These are phyloP conservation scores for Ogataea neopini DNA, from an alignment of 805 yeast genomes.

Conservation along the genomic window DNA sequence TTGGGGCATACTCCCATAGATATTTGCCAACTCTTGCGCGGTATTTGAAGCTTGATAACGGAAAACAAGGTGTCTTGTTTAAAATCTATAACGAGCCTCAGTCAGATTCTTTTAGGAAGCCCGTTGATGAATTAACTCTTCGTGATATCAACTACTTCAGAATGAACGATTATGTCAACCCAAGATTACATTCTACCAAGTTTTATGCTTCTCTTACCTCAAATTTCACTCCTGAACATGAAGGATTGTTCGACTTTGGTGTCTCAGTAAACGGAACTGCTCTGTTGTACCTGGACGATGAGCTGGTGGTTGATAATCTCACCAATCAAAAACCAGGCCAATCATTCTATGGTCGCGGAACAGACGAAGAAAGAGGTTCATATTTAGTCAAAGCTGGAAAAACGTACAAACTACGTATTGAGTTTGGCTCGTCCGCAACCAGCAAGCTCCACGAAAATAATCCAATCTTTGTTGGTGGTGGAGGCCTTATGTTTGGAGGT, in stretches of 20 bases:
- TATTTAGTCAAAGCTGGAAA: constrained; percentile 44
- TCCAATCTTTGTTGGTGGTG: constrained; percentile 20
- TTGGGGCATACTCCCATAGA: constrained; percentile 40
- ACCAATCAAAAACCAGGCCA: constrained; percentile 51
- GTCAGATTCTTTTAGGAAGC: constrained; percentile 18
- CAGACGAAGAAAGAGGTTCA: constrained; percentile 48
- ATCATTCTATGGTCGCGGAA: constrained; percentile 55
- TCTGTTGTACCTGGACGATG: constrained; percentile 51
- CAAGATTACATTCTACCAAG: constrained; percentile 29
- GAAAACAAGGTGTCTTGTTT: constrained; percentile 26
- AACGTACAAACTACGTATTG: constrained; percentile 46
- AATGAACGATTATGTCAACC: constrained; percentile 12
- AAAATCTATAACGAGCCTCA: constrained; percentile 29
- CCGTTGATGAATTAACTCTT: constrained; percentile 12
- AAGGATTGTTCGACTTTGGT: constrained; percentile 54
- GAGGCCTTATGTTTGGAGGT: constrained; percentile 25
- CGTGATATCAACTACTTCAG: constrained; percentile 14
- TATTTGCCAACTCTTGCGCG: constrained; percentile 37
- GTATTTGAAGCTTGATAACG: constrained; percentile 17
- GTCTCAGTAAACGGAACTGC: constrained; percentile 56
- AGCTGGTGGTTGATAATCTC: constrained; percentile 56
- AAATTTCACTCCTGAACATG: constrained; percentile 45
- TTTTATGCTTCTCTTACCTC: constrained; percentile 49
- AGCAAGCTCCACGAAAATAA: constrained; percentile 7
- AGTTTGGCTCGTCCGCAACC: constrained; percentile 54